Evolutionary conservation across 1,284 basidiomycete species (phyloP).

Genomic region (Dichomitus squalens): DNA sequence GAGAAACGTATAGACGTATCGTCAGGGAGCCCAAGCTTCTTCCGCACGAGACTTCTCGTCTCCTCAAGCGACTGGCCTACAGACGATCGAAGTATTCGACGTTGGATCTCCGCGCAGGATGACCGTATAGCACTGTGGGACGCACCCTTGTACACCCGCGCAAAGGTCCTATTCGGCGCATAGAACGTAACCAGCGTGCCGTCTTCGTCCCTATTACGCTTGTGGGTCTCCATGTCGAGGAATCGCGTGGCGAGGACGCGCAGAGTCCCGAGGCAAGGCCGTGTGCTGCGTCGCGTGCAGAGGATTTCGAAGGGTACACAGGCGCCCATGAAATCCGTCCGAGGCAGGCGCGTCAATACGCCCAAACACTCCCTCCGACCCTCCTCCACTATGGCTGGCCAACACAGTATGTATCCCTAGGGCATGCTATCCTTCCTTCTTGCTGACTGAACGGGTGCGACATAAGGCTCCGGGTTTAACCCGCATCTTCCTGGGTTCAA

Average conservation of each 20-base stretch:
- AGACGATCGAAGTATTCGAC: not conserved
- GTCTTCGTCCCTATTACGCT: slow-evolving; percentile 47
- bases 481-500: slow-evolving; percentile 81
- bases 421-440: slow-evolving; percentile 14
- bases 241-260: slow-evolving; percentile 6
- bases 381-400: slow-evolving; percentile 39
- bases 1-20: slow-evolving; percentile 48
- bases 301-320: slow-evolving; percentile 10
- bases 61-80: slow-evolving; percentile 62
- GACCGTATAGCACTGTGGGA: not conserved
- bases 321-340: slow-evolving; percentile 13
- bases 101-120: not conserved
- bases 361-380: slow-evolving; percentile 23
- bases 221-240: slow-evolving; percentile 40
- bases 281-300: slow-evolving; percentile 7
- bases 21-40: slow-evolving; percentile 55
- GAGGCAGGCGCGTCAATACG: slow-evolving; percentile 17
- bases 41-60: slow-evolving; percentile 55
- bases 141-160: slow-evolving; percentile 34
- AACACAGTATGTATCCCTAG: slow-evolving; percentile 28
- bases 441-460: not conserved
- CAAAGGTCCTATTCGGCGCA: slow-evolving; percentile 30
- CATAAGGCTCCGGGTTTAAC: slow-evolving; percentile 65
- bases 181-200: slow-evolving; percentile 32
- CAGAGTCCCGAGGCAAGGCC: not conserved